phyloP scores from a whole-genome alignment of 176 grass and related monocot species.

The Oryza meridionalis region DNA sequence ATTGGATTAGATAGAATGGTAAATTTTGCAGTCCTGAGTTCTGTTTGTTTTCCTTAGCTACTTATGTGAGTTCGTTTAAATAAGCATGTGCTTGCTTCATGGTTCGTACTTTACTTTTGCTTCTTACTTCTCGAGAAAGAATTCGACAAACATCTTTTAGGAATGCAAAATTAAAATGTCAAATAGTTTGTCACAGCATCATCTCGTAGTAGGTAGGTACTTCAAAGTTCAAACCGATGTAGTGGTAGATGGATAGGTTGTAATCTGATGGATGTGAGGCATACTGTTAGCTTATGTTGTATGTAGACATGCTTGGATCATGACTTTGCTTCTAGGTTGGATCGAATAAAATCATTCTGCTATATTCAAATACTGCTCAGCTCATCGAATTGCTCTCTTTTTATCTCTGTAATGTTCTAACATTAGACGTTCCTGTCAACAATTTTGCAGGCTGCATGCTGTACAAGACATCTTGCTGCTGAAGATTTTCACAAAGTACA shows the following conservation, averaged over 20 bases:
- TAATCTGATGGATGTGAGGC: not conserved
- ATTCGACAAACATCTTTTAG: not conserved
- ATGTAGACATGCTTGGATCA: not conserved
- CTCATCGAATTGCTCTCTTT: not conserved
- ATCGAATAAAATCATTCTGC: not conserved
- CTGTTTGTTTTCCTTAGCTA: not conserved
- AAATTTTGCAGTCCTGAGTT: conserved; percentile 25
- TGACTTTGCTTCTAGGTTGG: not conserved
- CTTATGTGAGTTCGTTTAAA: not conserved
- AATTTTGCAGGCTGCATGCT: conserved; percentile 30
- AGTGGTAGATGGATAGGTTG: not conserved
- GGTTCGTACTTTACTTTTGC: not conserved
- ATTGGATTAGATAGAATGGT: conserved; percentile 51
- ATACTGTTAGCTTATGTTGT: not conserved
- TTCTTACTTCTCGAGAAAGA: conserved; percentile 16
- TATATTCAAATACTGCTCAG: conserved; percentile 7
- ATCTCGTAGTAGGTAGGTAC: not conserved
- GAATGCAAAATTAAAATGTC: not conserved
- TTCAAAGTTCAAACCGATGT: not conserved
- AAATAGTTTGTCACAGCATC: not conserved
- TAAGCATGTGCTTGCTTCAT: not conserved
- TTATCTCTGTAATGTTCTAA: not conserved
- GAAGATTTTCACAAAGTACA: conserved; percentile 16
- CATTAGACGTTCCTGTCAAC: not conserved
- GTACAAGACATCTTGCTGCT: not conserved